Evolutionary conservation across 2,329 filamentous ascomycete species (phyloP).

Genomic region (Sporothrix pallida): DNA sequence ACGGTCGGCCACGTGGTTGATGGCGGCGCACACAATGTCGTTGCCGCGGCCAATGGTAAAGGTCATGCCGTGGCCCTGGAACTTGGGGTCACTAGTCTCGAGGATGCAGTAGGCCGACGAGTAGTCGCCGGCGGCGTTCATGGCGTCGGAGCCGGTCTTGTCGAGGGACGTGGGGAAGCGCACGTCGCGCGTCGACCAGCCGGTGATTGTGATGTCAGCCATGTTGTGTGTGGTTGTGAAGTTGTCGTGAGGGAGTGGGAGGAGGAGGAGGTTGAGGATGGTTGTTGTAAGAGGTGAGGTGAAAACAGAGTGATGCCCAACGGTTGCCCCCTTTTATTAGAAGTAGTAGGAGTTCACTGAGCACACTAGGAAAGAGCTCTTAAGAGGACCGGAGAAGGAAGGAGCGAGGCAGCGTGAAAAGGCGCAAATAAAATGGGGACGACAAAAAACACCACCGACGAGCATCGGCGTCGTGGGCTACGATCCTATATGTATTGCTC

Average conservation of each 20-base stretch:
- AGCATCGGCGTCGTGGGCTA: not conserved
- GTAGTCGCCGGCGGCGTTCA: constrained; percentile 94
- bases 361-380: not conserved
- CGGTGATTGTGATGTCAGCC: constrained; percentile 71
- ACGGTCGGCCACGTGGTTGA: constrained; percentile 76
- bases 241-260: not conserved
- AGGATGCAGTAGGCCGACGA: constrained; percentile 94
- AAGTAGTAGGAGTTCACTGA: not conserved
- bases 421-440: constrained; percentile 2
- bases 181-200: constrained; percentile 74
- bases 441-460: too few species aligned
- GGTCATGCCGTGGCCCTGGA: constrained; percentile 80
- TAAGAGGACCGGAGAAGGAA: not conserved
- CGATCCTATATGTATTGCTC: not conserved
- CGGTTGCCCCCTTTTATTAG: not conserved
- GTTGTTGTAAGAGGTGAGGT: not conserved
- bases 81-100: constrained; percentile 76
- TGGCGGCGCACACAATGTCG: constrained; percentile 87
- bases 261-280: not conserved
- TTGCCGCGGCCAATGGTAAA: constrained; percentile 90
- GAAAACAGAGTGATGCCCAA: not conserved
- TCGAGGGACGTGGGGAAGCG: constrained; percentile 90
- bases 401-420: constrained; percentile 16
- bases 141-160: constrained; percentile 95
- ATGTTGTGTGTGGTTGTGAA: constrained; percentile 42